Evolutionary conservation across 768 basidiomycete genomes (phyloP), one percentile per base, ranked within the genome.

Genomic region (Russula foetens): DNA sequence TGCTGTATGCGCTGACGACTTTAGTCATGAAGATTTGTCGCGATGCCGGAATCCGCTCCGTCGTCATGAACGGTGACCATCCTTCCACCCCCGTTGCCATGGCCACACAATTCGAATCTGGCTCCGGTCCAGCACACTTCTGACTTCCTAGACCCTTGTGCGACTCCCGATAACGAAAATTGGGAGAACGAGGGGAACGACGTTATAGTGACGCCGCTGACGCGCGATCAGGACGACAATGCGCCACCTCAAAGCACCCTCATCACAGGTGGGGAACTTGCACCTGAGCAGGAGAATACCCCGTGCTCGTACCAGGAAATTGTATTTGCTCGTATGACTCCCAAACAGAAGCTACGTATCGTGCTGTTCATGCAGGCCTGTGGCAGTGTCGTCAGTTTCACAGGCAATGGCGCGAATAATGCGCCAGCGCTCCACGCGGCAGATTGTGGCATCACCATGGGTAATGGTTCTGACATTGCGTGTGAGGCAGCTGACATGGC

Each of bases 381-480:
- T 3, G 79, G 76, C 2, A 76, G 77, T 63, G 76, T 81, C 1
- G 83, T 84, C 7, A 84, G 81, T 1, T 82, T 85, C 60, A 86
- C 84, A 3, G 84, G 85, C 3, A 84, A 87, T 67, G 85, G 84
- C 29, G 82, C 83, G 0, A 84, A 84, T 62, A 81, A 84, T 66
- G 79, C 79, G 0, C 80, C 83, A 0, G 79, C 83, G 2, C 71
- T 84, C 55, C 82, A 81, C 60, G 79, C 79, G 31, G 82, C 83
- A 1, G 79, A 88, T 64, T 79, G 83, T n/a, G n/a, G n/a, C n/a
- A n/a, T n/a, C n/a, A n/a, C n/a, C n/a, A n/a, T n/a, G n/a, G n/a
- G n/a, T n/a, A n/a, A n/a, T n/a, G n/a, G n/a, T n/a, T n/a, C n/a
- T n/a, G n/a, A n/a, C n/a, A n/a, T n/a, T n/a, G n/a, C n/a, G n/a